Evolutionary conservation across 2,329 filamentous ascomycete genomes (phyloP), one percentile per base, ranked within the genome.

Genomic region (Claviceps cyperi): DNA sequence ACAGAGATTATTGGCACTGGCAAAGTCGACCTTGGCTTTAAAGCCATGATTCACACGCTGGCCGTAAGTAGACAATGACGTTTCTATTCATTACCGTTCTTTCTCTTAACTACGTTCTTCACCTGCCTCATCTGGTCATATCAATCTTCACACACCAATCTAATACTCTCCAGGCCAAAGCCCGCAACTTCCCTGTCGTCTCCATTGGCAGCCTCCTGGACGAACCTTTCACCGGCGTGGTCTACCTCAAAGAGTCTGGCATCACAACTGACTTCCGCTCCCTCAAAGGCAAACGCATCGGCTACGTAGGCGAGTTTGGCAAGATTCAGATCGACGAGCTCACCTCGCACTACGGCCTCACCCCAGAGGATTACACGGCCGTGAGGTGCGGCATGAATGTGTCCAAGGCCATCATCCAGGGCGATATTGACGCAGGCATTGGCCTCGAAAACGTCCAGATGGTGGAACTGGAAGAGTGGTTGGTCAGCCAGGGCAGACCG

Each of bases 311-410:
- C 58, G 84, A 88, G 63, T 88, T 88, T 55, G 84, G 84, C 66
- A 89, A 83, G 76, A 87, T 88, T 63, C 84, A 88, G 69, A 87
- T 89, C 57, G 85, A 89, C 63, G 85, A 89, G 63, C 76, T 89
- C 54, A 88, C 84, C 46, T 80, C 80, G 44, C 78, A 88, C 73
- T 87, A 87, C 63, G 83, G 82, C 62, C 86, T 88, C 78, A 74
- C 76, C 1, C 78, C 83, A 0, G 66, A 71, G 5, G 83, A 88
- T 69, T 88, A 89, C 72, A 85, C 81, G 1, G 83, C 84, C 37
- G 75, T 89, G 7, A 82, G 84, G 51, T 88, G 84, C 62, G 85
- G 84, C 54, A 89, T 88, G 84, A 87, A 89, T 64, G 82, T 89
- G 46, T 81, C 80, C 64, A 83, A 83, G 63, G 83, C 83, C 58